A percentile compares a stretch with the other conserved stretches of the same genome.
phyloP scores from a whole-genome alignment of 495 filamentous ascomycete species.

The Penicillium cinerascens region DNA sequence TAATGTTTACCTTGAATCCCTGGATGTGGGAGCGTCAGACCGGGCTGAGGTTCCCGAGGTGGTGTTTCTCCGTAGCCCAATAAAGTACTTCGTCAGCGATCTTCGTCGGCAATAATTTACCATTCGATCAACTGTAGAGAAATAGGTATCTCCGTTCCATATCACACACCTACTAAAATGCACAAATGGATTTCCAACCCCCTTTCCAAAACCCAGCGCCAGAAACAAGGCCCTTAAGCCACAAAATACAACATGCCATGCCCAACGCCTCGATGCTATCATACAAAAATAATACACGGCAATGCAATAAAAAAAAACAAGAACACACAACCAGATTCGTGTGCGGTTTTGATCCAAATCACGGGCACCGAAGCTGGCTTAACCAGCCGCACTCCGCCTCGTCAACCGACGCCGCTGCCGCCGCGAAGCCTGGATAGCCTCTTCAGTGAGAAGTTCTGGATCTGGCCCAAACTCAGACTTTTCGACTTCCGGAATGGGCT shows the following conservation, averaged over 20 bases:
- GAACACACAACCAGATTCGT: background rate
- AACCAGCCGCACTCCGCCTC: constrained; percentile 26
- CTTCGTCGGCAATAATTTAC: no score
- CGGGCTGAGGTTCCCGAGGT: no score
- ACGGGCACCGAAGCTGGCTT: background rate
- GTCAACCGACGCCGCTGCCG: constrained; percentile 53
- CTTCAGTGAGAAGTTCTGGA: constrained; percentile 49
- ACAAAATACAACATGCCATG: constrained; percentile 12
- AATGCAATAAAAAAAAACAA: background rate
- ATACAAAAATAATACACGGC: constrained; percentile 17
- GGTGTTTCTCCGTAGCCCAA: no score
- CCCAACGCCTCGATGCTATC: constrained; percentile 24
- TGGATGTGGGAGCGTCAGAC: no score
- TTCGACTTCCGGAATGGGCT: constrained; percentile 68
- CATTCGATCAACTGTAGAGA: constrained; percentile 2
- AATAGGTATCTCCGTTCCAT: background rate
- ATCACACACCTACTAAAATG: background rate
- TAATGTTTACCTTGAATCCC: no score
- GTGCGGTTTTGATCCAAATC: background rate
- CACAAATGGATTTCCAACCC: background rate
- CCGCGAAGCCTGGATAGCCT: constrained; percentile 61
- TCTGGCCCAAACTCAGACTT: constrained; percentile 24
- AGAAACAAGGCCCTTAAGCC: background rate
- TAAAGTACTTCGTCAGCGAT: no score
- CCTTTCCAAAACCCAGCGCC: constrained; percentile 3